phyloP scores from a whole-genome alignment of 73 alveolate species.

The Symbiodinium pilosum region DNA sequence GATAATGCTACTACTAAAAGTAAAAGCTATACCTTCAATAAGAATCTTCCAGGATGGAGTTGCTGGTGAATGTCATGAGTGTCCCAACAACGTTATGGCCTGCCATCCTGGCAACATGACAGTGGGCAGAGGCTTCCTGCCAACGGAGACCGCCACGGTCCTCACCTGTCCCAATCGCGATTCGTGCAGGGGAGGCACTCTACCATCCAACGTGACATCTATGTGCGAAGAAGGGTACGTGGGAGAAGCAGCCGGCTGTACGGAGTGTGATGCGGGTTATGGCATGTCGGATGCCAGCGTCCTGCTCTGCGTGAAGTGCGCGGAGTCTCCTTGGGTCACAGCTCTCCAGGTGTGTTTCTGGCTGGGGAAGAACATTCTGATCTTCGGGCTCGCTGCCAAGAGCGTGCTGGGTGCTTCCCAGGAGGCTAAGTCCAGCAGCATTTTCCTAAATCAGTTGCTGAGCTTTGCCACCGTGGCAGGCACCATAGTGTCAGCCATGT shows the following conservation, averaged over 20 bases:
- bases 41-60: neutral
- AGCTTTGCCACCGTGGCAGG: neutral
- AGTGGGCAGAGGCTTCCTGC: neutral
- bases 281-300: neutral
- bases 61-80: neutral
- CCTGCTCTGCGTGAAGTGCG: constrained; percentile 1
- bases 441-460: neutral
- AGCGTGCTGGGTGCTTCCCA: neutral
- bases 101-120: neutral
- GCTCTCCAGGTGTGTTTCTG: neutral
- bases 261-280: neutral
- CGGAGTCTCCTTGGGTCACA: neutral
- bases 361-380: neutral
- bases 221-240: neutral
- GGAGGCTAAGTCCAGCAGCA: neutral
- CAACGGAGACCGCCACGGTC: neutral
- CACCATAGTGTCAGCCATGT: neutral
- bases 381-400: neutral
- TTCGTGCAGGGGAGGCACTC: neutral
- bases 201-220: neutral
- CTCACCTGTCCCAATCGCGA: neutral
- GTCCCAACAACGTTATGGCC: neutral
- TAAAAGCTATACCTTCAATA: too few species aligned
- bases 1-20: too few species aligned
- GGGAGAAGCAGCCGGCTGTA: neutral